Evolutionary conservation across 148 eudicot species (phyloP), one percentile per base, ranked within the genome.

Genomic region (Talinum fruticosum): DNA sequence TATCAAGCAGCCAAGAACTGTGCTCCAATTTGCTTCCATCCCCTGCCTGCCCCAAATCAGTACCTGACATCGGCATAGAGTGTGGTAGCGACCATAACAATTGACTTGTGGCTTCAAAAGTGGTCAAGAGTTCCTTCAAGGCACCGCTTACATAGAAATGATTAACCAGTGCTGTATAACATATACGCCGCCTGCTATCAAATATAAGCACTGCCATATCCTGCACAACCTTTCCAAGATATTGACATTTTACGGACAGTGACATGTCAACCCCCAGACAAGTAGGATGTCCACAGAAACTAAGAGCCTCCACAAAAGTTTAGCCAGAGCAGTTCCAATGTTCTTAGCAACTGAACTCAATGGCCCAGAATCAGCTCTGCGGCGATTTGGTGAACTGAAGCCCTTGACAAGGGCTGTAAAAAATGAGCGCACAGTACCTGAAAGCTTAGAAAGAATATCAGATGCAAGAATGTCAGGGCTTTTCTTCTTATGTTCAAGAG

Each of bases 71-170:
- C 26, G 90, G 85, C 68, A 81, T 68, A 14, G 94, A 78, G 45
- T 49, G 87, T 29, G 96, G 96, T 41, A 83, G 76, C 2, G 92
- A 89, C 99, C 97, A 95, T 77, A 95, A 79, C 71, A 95, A 81
- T 77, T 95, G 97, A 82, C 99, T 93, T 2, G 99, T 96, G 73
- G 99, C 99, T 86, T 93, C 99, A 87, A 91, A 96, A 73, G 99
- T 96, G 32, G 94, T 91, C 33, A 96, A 86, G 54, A 96, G 90
- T 87, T 96, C 99, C 79, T 88, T 96, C 66, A 96, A 96, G 68
- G 97, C 87, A 47, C 99, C 99, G 75, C 89, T 90, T 73, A 89
- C 99, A 86, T 96, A 96, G 53, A 93, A 90, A 69, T 93, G 86
- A 82, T 96, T 96, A 51, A 96, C 87, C 91, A 96, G 89, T 59